Base-by-base conservation (phyloP, 2,329 filamentous ascomycete species). In the Alternaria postmessia region DNA sequence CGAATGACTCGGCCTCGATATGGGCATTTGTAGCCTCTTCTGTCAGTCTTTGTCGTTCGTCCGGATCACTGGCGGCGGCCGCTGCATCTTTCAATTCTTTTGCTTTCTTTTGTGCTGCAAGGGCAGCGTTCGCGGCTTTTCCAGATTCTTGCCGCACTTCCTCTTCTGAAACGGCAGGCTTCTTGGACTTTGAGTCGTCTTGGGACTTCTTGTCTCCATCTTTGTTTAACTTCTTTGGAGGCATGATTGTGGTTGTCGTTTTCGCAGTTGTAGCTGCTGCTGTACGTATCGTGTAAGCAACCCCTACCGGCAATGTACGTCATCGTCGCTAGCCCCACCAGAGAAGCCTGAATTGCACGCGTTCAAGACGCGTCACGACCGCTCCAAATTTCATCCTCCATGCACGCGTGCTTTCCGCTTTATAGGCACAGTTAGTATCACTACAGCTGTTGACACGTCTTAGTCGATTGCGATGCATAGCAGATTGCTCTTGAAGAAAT, bases 1-100 rank as follows among this genome's bases (percentile, higher is more conserved):
- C 68, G 12, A 71, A 64, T 1, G 68, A 70, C 42, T 70, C 66
- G 4, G 68, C 68, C 53, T 70, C 65, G 6, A 71, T 63, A 30
- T 70, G 64, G 20, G 62, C 58, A 18, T 71, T 62, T 16, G 67
- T 61, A 14, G 68, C 67, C 59, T 68, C 44, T 57, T 67, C 65
- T 52, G 69, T 67, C n/a, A 70, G 32, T 41, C 56, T 69, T 46
- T 73, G 57, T 43, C 66, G 64, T 54, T 64, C 60, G 9, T 66
- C 64, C n/a, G 66, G 54, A 39, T 66, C 59, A 9, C 64, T 55
- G 36, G 71, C 64, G 16, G 64, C 59, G 6, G 52, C 61, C 2
- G 67, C 67, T 36, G 67, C 66, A 38, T 67, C 49, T 48, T 64
- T 65, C 39, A 72, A 47, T 49, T 68, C 67, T 44, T 63, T 62